Evolutionary conservation across 164 flowering plant genomes (phyloP).

Genomic region (Stephania japonica): DNA sequence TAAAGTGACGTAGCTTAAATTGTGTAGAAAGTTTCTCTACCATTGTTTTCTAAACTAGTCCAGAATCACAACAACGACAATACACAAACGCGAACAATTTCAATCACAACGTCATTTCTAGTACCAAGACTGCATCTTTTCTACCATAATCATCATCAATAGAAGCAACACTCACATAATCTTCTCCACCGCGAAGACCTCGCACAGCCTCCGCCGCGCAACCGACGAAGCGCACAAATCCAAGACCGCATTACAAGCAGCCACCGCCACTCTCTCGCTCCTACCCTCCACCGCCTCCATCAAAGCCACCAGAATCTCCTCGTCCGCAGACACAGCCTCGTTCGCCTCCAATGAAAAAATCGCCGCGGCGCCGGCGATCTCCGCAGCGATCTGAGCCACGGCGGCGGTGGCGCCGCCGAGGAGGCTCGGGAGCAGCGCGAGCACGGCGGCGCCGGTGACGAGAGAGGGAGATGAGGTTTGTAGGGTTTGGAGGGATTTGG

Average conservation of each 20-base stretch:
- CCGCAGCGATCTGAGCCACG: conserved; percentile 15
- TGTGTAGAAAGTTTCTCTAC: neutral
- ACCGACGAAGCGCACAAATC: conserved; percentile 46
- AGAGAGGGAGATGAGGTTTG: neutral
- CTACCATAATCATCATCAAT: neutral
- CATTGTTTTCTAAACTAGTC: neutral
- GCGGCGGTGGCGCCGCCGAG: conserved; percentile 19
- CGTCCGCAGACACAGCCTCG: conserved; percentile 36
- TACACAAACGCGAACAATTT: neutral
- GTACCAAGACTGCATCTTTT: neutral
- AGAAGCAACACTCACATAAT: conserved; percentile 48
- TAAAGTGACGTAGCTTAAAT: too few relatives aligned
- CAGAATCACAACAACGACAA: neutral
- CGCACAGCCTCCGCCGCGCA: conserved; percentile 33
- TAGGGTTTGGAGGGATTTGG: conserved; percentile 26
- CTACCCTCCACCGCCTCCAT: conserved; percentile 20
- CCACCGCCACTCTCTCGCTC: conserved; percentile 17
- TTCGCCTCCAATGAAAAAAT: conserved; percentile 44
- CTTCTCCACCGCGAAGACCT: conserved; percentile 31
- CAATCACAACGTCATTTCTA: neutral
- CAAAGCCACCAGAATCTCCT: conserved; percentile 33
- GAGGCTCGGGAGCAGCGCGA: conserved; percentile 38
- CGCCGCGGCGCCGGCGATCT: conserved; percentile 46
- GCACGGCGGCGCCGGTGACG: conserved; percentile 15
- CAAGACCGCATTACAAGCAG: conserved; percentile 54